A percentile compares a stretch with the other conserved stretches of the same genome.
These are phyloP conservation scores for Heimioporus retisporus DNA, from an alignment of 1,284 basidiomycete species.

Conservation along the genomic window DNA sequence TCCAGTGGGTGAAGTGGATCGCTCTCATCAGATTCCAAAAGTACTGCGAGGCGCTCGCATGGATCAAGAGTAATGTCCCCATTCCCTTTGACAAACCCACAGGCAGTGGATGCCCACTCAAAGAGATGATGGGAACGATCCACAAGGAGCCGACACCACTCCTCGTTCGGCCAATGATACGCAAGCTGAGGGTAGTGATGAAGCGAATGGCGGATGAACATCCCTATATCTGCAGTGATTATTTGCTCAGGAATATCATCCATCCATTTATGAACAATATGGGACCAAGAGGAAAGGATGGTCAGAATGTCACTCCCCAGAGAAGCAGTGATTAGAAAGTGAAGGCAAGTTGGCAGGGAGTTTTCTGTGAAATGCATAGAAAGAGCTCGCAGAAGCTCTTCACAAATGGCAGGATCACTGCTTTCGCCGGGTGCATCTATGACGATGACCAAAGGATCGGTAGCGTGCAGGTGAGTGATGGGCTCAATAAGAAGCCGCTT, in stretches of 20 bases:
- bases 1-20: not conserved
- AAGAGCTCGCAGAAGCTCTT: not conserved
- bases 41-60: not conserved
- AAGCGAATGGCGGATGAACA: not conserved
- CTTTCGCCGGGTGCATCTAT: constrained; percentile 1
- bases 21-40: not conserved
- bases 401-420: not conserved
- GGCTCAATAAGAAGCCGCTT: constrained; percentile 1
- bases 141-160: not conserved
- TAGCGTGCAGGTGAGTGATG: not conserved
- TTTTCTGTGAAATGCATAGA: not conserved
- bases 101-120: not conserved
- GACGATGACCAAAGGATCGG: constrained; percentile 4
- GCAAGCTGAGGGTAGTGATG: not conserved
- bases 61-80: not conserved
- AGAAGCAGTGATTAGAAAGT: not conserved
- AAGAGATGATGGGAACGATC: not conserved
- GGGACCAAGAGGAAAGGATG: not conserved
- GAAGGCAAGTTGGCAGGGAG: not conserved
- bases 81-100: not conserved
- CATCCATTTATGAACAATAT: not conserved
- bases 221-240: not conserved
- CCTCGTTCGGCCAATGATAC: not conserved
- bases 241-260: not conserved
- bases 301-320: not conserved